Base-by-base conservation (phyloP, 306 rosid species). In the Prunus mira region DNA sequence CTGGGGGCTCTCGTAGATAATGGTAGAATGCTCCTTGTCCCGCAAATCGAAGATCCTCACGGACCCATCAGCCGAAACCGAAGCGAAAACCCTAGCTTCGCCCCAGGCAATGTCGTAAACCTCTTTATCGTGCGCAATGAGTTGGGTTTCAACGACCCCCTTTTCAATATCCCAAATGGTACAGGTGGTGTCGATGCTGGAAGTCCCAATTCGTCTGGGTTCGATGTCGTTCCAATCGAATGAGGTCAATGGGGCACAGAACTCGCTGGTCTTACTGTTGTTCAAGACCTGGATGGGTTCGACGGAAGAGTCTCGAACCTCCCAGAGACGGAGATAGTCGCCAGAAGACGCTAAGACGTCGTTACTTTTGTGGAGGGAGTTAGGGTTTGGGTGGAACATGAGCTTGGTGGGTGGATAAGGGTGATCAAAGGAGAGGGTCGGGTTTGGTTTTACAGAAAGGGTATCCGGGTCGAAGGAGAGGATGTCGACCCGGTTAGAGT, bases 261-360 rank as follows among this genome's bases (percentile, higher is more conserved):
- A 95, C 72, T 91, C 99, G 83, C 91, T 86, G 82, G 90, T 81
- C 76, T 90, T 95, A 81, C 91, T 85, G 77, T 95, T 95, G 88
- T 95, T 90, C 64, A 95, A 84, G 22, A 95, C 93, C 0, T 95
- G 87, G 27, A 90, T 58, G 5, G 97, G 74, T 14, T 95, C 97
- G 15, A 84, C 82, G 64, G 99, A 79, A 57, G 77, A 45, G 0
- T 95, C 95, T 1, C 87, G 85, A 30, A 95, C 76, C 56, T 92
- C 92, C 99, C 99, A 95, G 84, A 95, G 99, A 76, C 99, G 97
- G 73, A 95, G 97, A 73, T 76, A 92, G 90, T 95, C 97, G 41
- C 99, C 99, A 70, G 97, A 95, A 78, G 98, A 89, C 60, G 98
- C 98, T 15, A 94, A 86, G 81, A 94, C 79, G 79, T 90, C 92